Evolutionary conservation across 2,329 filamentous ascomycete species (phyloP), one percentile per base, ranked within the genome.

Genomic region (Elsinoe perseae): DNA sequence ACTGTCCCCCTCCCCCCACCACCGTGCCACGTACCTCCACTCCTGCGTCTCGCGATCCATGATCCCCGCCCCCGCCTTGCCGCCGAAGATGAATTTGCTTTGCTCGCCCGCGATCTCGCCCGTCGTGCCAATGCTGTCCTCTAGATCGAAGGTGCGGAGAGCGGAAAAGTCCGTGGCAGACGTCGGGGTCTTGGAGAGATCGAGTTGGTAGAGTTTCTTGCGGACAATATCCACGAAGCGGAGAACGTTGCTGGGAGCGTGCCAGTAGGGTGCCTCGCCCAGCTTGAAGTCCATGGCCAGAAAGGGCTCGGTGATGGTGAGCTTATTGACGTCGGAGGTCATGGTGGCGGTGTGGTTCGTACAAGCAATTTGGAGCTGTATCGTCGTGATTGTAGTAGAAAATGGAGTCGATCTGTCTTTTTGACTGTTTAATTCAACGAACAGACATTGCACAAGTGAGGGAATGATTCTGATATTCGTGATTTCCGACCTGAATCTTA

Each of bases 181-280:
- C 3, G 73, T 72, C 14, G 81, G 80, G 0, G 85, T 86, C 58
- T 80, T 73, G 48, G 70, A 67, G 21, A 95, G 75, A 64, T 88
- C 79, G 58, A 93, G 78, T 48, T 80, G 78, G 73, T 93, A 86
- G 44, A 95, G 67, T 59, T 83, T 82, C 67, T 86, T 80, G 67
- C 86, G 82, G 69, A 85, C 86, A 71, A 95, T 91, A 71, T 96
- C 91, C 60, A 91, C 82, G 69, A 89, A 90, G 61, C 87, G 86
- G 58, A 92, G 73, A 46, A 75, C 78, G 68, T 87, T 79, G 52
- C 79, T 82, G 20, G 73, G 73, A 58, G 78, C 74, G 69, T 90
- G 86, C 73, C 83, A 89, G 72, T 83, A 89, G 1, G 87, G 87
- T 0, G 80, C 87, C 70, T 92, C 87, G 61, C 84, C 86, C 27